A percentile compares a stretch with the other conserved stretches of the same genome.
Evolutionary conservation across 2,329 filamentous ascomycete genomes (phyloP).

Genomic region (Penicillium frequentans): DNA sequence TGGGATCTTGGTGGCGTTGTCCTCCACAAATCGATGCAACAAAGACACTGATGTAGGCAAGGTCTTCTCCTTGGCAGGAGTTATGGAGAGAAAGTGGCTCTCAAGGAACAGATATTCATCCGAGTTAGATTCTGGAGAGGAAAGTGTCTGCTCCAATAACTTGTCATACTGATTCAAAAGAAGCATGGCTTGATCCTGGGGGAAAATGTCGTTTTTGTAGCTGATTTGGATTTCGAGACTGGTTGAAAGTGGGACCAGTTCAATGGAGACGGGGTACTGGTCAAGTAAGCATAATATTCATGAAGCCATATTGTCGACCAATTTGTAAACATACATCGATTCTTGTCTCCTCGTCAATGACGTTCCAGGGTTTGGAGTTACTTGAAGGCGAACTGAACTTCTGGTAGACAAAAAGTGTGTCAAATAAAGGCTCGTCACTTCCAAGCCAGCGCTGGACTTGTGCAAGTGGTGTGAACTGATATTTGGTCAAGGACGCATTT

Average conservation of each 20-base stretch:
- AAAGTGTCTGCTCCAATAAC: constrained; percentile 60
- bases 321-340: constrained; percentile 56
- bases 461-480: constrained; percentile 70
- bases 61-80: constrained; percentile 58
- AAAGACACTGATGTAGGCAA: constrained; percentile 61
- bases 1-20: constrained; percentile 57
- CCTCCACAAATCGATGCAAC: constrained; percentile 77
- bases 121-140: constrained; percentile 44
- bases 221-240: constrained; percentile 65
- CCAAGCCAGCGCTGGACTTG: constrained; percentile 72
- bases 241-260: constrained; percentile 62
- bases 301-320: neutral
- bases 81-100: constrained; percentile 57
- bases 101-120: constrained; percentile 38
- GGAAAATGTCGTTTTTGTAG: constrained; percentile 64
- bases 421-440: constrained; percentile 68
- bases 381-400: constrained; percentile 46
- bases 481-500: constrained; percentile 64
- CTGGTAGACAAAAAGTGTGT: constrained; percentile 84
- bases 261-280: constrained; percentile 74
- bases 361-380: constrained; percentile 53
- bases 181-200: constrained; percentile 64
- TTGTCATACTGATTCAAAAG: constrained; percentile 72
- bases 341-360: constrained; percentile 65
- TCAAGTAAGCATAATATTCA: constrained; percentile 10